phyloP scores from a whole-genome alignment of 2,329 filamentous ascomycete species.

The Beauveria sp. region DNA sequence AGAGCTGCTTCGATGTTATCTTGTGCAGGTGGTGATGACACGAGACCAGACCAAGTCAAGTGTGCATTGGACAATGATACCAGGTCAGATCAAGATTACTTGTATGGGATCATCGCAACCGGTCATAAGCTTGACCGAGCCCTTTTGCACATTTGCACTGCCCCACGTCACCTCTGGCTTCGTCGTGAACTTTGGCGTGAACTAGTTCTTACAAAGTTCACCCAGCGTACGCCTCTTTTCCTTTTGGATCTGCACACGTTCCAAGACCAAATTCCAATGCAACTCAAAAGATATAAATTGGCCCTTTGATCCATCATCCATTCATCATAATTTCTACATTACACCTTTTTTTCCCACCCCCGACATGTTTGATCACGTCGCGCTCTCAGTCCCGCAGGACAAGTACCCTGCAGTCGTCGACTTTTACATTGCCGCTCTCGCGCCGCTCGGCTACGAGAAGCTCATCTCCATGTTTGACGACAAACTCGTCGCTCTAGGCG shows the following conservation, averaged over 20 bases:
- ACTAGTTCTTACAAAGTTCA: neutral
- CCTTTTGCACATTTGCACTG: neutral
- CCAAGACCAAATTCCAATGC: neutral
- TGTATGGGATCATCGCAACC: neutral
- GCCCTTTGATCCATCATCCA: neutral
- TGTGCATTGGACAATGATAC: too few species aligned
- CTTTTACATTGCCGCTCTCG: constrained; percentile 9
- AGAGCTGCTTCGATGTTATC: too few species aligned
- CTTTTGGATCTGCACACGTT: neutral
- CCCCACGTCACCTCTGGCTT: neutral
- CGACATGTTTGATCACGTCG: constrained; percentile 11
- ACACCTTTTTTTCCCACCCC: neutral
- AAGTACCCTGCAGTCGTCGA: constrained; percentile 8
- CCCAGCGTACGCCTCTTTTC: neutral
- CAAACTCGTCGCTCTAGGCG: constrained; percentile 5
- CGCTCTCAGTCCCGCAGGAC: constrained; percentile 9
- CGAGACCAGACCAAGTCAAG: too few species aligned
- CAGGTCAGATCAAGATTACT: too few species aligned
- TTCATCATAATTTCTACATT: neutral
- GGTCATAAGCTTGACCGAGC: neutral
- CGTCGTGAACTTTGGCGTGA: neutral
- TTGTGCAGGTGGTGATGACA: too few species aligned
- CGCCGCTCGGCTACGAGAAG: constrained; percentile 8
- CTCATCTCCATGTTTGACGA: constrained; percentile 9
- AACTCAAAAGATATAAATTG: neutral